phyloP scores from a whole-genome alignment of 257 asterid genomes.

The Echium plantagineum region DNA sequence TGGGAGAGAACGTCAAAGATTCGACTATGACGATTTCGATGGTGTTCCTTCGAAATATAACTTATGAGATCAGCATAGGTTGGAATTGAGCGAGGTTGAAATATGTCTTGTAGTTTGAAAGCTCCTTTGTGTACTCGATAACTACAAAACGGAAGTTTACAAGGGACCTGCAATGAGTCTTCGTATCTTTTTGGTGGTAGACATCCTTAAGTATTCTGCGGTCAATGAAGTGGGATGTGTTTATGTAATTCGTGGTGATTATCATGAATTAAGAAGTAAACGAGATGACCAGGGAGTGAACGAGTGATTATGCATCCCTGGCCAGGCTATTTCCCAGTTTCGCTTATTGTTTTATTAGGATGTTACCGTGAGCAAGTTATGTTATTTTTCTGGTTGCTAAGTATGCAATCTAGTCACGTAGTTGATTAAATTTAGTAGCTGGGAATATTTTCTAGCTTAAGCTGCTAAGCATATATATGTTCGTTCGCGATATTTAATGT shows the following conservation, averaged over 20 bases:
- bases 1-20: slow-evolving; percentile 86
- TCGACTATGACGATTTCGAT: slow-evolving; percentile 84
- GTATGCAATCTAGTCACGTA: too few species aligned
- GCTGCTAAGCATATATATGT: too few species aligned
- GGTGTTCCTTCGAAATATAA: slow-evolving; percentile 66
- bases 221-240: neutral
- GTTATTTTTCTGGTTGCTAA: too few species aligned
- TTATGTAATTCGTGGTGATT: neutral
- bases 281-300: too few species aligned
- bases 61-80: slow-evolving; percentile 30
- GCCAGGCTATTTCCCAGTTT: too few species aligned
- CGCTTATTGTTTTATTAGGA: too few species aligned
- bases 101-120: neutral
- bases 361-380: too few species aligned
- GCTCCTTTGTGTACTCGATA: neutral
- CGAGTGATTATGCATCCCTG: too few species aligned
- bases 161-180: neutral
- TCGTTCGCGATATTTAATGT: too few species aligned
- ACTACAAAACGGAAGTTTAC: neutral
- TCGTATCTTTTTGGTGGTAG: neutral
- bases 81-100: slow-evolving; percentile 6
- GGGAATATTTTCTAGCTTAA: too few species aligned
- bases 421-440: too few species aligned
- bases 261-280: too few species aligned
- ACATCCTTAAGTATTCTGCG: neutral